A percentile compares a stretch with the other conserved stretches of the same genome.
Evolutionary conservation across 768 basidiomycete species (phyloP).

Genomic region (Russula abietina): DNA sequence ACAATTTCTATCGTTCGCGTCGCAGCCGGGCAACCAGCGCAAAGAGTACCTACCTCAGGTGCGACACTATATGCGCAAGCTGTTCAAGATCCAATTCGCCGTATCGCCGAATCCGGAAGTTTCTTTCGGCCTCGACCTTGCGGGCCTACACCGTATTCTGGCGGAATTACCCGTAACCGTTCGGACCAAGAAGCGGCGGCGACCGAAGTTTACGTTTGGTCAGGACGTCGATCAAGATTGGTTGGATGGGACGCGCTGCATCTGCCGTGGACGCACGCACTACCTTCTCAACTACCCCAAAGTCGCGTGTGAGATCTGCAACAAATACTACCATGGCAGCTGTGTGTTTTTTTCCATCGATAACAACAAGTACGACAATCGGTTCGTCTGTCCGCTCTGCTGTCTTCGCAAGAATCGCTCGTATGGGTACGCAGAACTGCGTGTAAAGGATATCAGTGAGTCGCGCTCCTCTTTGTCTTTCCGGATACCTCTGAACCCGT

Average conservation of each 20-base stretch:
- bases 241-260: conserved; percentile 70
- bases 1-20: conserved; percentile 70
- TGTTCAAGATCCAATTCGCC: conserved; percentile 86
- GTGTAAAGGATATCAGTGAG: conserved; percentile 60
- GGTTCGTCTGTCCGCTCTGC: conserved; percentile 73
- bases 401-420: conserved; percentile 64
- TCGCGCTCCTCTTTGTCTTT: conserved; percentile 21
- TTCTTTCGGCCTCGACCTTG: conserved; percentile 77
- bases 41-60: conserved; percentile 74
- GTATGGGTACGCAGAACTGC: conserved; percentile 71
- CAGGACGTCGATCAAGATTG: conserved; percentile 73
- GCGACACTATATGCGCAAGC: conserved; percentile 85
- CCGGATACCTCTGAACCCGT: conserved; percentile 17
- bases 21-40: conserved; percentile 64
- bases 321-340: conserved; percentile 59
- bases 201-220: conserved; percentile 64
- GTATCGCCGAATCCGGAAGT: conserved; percentile 76
- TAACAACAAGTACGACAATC: conserved; percentile 30
- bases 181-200: conserved; percentile 50
- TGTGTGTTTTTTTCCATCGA: conserved; percentile 70
- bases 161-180: conserved; percentile 55
- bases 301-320: conserved; percentile 63
- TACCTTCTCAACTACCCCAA: conserved; percentile 56
- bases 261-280: conserved; percentile 64
- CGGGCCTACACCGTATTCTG: conserved; percentile 74